Conservation (phyloP, 192 early-diverging fungal species). For the Coemansia sp. region DNA sequence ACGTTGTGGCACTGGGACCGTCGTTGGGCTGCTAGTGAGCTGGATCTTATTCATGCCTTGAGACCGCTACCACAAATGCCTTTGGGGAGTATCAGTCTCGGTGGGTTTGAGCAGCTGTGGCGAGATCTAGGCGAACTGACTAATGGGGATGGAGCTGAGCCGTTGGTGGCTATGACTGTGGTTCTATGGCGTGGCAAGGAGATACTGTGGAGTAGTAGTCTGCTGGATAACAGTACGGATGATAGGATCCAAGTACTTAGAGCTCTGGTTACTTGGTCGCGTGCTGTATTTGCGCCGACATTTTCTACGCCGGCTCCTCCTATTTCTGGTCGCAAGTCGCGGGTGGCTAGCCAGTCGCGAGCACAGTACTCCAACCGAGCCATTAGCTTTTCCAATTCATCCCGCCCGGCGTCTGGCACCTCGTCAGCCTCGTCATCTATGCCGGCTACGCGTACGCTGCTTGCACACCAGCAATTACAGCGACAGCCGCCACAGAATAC, state of each 20-base stretch:
- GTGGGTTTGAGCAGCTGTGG: slow-evolving; percentile 51
- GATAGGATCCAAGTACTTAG: slow-evolving; percentile 19
- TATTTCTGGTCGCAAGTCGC: background rate
- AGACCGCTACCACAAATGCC: slow-evolving; percentile 36
- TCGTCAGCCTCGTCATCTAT: slow-evolving; percentile 8
- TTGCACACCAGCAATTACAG: slow-evolving; percentile 1
- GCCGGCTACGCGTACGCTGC: background rate
- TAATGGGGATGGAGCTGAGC: background rate
- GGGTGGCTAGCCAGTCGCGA: background rate
- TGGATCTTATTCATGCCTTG: slow-evolving; percentile 34
- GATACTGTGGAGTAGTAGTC: slow-evolving; percentile 38
- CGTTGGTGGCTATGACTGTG: slow-evolving; percentile 24
- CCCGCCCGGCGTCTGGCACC: background rate
- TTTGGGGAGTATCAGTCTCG: slow-evolving; percentile 43
- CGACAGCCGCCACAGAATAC: background rate
- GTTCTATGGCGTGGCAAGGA: slow-evolving; percentile 44
- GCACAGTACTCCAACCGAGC: background rate
- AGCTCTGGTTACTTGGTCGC: slow-evolving; percentile 45
- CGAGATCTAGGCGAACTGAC: slow-evolving; percentile 26
- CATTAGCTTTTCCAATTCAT: background rate
- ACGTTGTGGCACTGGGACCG: slow-evolving; percentile 41
- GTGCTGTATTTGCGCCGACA: slow-evolving; percentile 37
- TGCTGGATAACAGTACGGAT: background rate
- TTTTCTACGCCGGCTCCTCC: slow-evolving; percentile 14
- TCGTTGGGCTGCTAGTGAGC: slow-evolving; percentile 35